A percentile compares a stretch with the other conserved stretches of the same genome.
Evolutionary conservation across 2,329 filamentous ascomycete genomes (phyloP).

Genomic region (Zasmidium angulare): DNA sequence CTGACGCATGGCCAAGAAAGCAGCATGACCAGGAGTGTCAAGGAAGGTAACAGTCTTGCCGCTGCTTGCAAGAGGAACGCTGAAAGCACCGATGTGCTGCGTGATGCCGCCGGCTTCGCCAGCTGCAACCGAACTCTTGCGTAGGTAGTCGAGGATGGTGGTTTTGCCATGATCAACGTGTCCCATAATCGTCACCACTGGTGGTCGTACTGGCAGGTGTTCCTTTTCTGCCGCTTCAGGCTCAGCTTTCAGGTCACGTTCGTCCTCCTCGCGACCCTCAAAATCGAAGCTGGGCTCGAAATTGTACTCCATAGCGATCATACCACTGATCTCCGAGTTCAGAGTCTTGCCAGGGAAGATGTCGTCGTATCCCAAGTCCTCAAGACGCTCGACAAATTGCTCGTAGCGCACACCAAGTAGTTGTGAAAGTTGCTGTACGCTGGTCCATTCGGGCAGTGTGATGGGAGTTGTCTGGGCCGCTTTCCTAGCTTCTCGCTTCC

Average conservation of each 20-base stretch:
- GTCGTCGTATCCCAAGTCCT: slow-evolving; percentile 86
- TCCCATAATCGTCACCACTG: slow-evolving; percentile 98
- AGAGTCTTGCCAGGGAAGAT: slow-evolving; percentile 80
- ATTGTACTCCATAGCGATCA: slow-evolving; percentile 90
- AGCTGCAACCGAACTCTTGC: slow-evolving; percentile 87
- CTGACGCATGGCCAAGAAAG: slow-evolving; percentile 93
- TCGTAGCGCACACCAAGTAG: slow-evolving; percentile 70
- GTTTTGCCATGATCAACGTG: slow-evolving; percentile 99
- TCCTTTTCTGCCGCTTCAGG: slow-evolving; percentile 69
- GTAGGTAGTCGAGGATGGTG: slow-evolving; percentile 87
- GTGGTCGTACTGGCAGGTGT: slow-evolving; percentile 71
- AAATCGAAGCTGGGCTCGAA: slow-evolving; percentile 69
- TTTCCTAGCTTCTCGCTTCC: slow-evolving; percentile 28
- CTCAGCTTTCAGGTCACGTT: slow-evolving; percentile 70
- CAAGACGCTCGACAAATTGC: slow-evolving; percentile 72
- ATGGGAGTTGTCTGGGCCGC: slow-evolving; percentile 58
- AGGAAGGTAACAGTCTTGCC: slow-evolving; percentile 94
- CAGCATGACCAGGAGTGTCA: slow-evolving; percentile 93
- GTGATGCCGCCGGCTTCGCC: slow-evolving; percentile 96
- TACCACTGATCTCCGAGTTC: slow-evolving; percentile 82
- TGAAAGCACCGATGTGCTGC: slow-evolving; percentile 97
- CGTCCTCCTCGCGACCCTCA: slow-evolving; percentile 56
- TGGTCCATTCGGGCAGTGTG: slow-evolving; percentile 86
- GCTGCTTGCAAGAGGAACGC: slow-evolving; percentile 70
- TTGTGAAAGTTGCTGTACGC: slow-evolving; percentile 75